Conservation (phyloP, 2,329 filamentous ascomycete species). For the Fusarium graminum region DNA sequence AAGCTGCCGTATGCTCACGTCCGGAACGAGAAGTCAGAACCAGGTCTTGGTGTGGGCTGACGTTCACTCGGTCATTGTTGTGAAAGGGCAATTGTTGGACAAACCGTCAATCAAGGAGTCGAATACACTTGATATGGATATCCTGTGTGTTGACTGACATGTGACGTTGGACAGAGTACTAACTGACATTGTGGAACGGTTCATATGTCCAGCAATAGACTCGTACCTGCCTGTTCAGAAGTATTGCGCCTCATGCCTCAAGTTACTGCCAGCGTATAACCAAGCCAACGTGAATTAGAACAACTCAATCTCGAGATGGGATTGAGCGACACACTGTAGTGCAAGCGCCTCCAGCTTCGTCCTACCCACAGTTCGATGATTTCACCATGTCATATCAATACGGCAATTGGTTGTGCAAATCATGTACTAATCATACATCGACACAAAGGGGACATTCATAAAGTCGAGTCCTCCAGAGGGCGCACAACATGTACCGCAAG, state of each 20-base stretch:
- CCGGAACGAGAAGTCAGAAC: not conserved
- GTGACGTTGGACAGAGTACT: constrained; percentile 21
- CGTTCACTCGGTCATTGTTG: constrained; percentile 9
- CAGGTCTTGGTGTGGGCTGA: constrained; percentile 4
- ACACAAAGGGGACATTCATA: not conserved
- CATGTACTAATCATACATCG: constrained; percentile 14
- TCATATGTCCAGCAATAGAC: constrained; percentile 10
- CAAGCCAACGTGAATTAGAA: constrained; percentile 6
- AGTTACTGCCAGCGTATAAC: not conserved
- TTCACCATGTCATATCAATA: not conserved
- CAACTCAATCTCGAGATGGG: constrained; percentile 21
- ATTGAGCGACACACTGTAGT: constrained; percentile 7
- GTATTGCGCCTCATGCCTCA: constrained; percentile 18
- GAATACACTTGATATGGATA: constrained; percentile 3
- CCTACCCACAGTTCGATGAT: not conserved
- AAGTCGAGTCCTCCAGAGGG: constrained; percentile 3
- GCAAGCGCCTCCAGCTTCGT: constrained; percentile 4
- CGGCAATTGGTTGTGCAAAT: constrained; percentile 7
- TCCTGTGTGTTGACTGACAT: constrained; percentile 26
- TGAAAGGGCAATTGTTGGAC: constrained; percentile 17
- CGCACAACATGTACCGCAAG: constrained; percentile 11
- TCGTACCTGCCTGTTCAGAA: constrained; percentile 1
- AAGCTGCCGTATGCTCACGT: constrained; percentile 16
- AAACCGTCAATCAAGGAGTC: constrained; percentile 15
- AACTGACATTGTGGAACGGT: constrained; percentile 17